Base-by-base conservation (phyloP, 108 stramenopile species). In the Cylindrotheca closterium region DNA sequence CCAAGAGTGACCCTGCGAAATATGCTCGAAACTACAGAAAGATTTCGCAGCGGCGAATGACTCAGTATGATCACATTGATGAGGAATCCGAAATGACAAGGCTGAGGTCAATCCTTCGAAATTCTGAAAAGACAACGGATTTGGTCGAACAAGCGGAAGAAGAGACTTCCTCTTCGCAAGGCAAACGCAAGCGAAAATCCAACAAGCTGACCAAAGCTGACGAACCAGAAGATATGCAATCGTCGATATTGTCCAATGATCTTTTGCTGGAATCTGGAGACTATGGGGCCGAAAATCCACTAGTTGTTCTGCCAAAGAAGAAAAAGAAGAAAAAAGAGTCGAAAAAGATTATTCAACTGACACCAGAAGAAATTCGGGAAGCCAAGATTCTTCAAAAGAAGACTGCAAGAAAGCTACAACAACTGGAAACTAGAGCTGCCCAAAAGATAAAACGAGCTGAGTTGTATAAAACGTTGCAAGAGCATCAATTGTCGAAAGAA, bases 21-120 rank as follows among this genome's bases (percentile, higher is more conserved):
- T 89, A 89, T 79, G 82, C 86, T 19, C 77, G 85, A 27, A 88
- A 90, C 55, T 94, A 94, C 63, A 81, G 89, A n/a, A 86, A 79
- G 47, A 87, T 94, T 26, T 94, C 93, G 10, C 88, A 94, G 66
- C 83, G 93, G 49, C 87, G 78, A 42, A 90, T 90, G 87, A 89
- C 93, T 5, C 82, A 80, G 46, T 70, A 78, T 47, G 89, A 80
- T 31, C 69, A 67, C 30, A 24, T 66, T 31, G 68, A 77, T 19
- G 88, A 93, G 31, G 77, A 83, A 15, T 48, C 79, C 32, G 88
- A 89, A 62, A 83, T 81, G 30, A 61, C 83, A 37, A 71, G 79
- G 10, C 63, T 93, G 28, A 75, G 74, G 33, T 30, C 77, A 0
- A 63, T 87, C n/a, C 34, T 91, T 45, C 63, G 60, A 53, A 60